Percentiles rank a stretch among this genome's conserved stretches.
These are phyloP conservation scores for Cyberlindnera sargentensis DNA, from an alignment of 805 yeast genomes.

Conservation along the genomic window DNA sequence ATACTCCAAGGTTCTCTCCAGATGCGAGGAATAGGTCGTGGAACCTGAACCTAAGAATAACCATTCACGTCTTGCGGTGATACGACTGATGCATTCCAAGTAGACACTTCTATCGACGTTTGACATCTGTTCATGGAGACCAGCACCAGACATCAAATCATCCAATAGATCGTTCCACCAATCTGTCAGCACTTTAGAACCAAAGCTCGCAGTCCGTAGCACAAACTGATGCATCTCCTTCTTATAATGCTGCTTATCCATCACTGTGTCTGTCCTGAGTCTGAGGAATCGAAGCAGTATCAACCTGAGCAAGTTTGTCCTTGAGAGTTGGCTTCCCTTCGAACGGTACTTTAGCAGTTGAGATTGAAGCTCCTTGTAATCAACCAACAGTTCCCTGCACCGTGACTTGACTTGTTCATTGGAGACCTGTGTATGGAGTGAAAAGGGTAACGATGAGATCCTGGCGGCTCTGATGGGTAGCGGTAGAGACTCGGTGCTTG, in stretches of 20 bases:
- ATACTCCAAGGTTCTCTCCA: conserved; percentile 7
- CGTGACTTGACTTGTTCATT: conserved; percentile 6
- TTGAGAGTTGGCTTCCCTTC: conserved; percentile 4
- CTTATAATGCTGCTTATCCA: conserved; percentile 2
- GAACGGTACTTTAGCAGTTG: conserved; percentile 5
- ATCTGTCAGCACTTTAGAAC: conserved; percentile 4
- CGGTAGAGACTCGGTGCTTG: background rate
- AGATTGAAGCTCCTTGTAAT: conserved; percentile 11
- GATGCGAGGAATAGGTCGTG: background rate
- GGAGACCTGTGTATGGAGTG: conserved; percentile 4
- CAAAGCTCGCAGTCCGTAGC: conserved; percentile 5
- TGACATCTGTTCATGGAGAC: conserved; percentile 3
- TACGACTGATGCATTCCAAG: conserved; percentile 10
- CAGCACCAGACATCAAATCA: conserved; percentile 1
- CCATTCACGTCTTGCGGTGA: conserved; percentile 12
- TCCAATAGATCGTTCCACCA: conserved; percentile 10
- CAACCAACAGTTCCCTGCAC: conserved; percentile 9
- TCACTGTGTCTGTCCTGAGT: conserved; percentile 3
- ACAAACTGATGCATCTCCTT: conserved; percentile 7
- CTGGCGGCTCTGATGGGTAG: conserved; percentile 1
- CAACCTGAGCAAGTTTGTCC: conserved; percentile 8
- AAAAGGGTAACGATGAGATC: conserved; percentile 5
- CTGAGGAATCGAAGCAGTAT: conserved; percentile 9
- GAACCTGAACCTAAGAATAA: background rate
- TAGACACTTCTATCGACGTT: conserved; percentile 10